Evolutionary conservation across 257 asterid species (phyloP).

Genomic region (Solanum arcanum): DNA sequence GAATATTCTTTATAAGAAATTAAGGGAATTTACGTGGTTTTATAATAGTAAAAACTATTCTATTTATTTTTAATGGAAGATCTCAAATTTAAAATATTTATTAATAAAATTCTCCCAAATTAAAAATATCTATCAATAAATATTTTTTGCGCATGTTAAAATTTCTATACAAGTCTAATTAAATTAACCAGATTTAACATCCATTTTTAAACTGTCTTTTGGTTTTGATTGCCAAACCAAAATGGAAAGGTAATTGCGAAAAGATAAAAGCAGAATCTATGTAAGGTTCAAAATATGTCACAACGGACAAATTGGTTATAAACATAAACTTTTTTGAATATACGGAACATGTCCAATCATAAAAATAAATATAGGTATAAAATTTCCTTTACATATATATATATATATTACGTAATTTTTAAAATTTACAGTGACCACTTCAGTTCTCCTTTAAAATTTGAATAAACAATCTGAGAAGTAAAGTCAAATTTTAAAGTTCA

Average conservation of each 20-base stretch:
- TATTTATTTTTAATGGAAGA: background rate
- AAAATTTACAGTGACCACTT: too few species aligned
- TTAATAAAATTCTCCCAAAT: background rate
- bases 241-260: too few species aligned
- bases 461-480: background rate
- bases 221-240: background rate
- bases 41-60: background rate
- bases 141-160: background rate
- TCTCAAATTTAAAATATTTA: background rate
- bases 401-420: too few species aligned
- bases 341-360: background rate
- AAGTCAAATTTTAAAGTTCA: background rate
- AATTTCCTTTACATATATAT: background rate
- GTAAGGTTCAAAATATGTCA: too few species aligned
- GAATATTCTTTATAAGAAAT: background rate
- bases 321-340: background rate
- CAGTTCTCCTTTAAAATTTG: background rate
- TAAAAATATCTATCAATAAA: background rate
- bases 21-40: background rate
- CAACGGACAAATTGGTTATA: background rate
- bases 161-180: background rate
- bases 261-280: too few species aligned
- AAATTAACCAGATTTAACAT: background rate
- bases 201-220: background rate
- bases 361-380: background rate